Evolutionary conservation across 176 grass and related monocot species (phyloP), one percentile per base, ranked within the genome.

Genomic region (Zoysia pacifica): DNA sequence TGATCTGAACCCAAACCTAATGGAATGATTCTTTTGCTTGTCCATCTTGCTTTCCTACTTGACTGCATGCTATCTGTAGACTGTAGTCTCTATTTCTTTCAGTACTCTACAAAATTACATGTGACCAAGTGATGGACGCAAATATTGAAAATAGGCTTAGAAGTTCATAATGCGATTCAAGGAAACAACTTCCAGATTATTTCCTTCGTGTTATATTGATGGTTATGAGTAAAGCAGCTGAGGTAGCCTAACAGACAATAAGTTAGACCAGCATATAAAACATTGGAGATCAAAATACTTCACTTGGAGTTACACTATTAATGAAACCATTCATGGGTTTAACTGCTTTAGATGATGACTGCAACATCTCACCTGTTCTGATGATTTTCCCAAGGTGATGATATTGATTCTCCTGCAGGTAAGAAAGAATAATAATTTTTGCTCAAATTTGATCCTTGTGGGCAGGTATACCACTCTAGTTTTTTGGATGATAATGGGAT

Each of bases 401-500:
- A 49, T 71, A 28, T 58, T 81, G 42, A 5, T 43, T 79, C 40
- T 45, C 2, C n/a, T 63, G 19, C 58, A 14, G 6, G 58, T 58
- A 56, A 56, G 39, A 37, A 46, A 69, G 39, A 4, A 5, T 37
- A 58, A 69, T 18, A 69, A 69, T 10, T 8, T 42, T 19, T 67
- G 40, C 7, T 4, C 44, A 5, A 14, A 56, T 77, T 71, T 60
- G 19, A 13, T 75, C 50, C 49, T 65, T 28, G 1, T 86, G 76
- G 39, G 48, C 77, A 94, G 95, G 92, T 98, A 80, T 98, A 98
- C 75, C 95, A 98, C 79, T 98, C 92, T 74, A 98, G 92, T 81
- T 98, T 94, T 48, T 42, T 89, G 62, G 90, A 91, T 0, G 86
- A 92, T 20, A 84, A 91, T 38, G 81, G 72, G 36, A 87, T 91